These are phyloP conservation scores for Chalaropsis ovoidea DNA, from an alignment of 2,329 filamentous ascomycete genomes.

Conservation along the genomic window DNA sequence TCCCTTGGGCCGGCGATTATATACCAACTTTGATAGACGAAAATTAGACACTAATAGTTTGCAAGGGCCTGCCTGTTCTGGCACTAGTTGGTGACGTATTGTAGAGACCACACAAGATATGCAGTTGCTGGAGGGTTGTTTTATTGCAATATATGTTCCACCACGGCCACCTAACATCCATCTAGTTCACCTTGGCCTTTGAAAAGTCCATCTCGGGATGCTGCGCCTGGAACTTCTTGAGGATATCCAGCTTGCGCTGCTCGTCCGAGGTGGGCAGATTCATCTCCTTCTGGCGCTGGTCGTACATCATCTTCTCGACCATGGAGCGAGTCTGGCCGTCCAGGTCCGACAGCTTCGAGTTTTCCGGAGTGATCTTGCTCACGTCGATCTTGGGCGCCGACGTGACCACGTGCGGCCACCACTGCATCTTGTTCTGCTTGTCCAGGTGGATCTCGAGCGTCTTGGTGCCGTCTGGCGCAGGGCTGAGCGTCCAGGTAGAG, in stretches of 20 bases:
- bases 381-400: conserved; percentile 86
- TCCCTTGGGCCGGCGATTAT: background rate
- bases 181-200: conserved; percentile 52
- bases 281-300: conserved; percentile 92
- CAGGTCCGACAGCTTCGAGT: conserved; percentile 79
- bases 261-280: conserved; percentile 86
- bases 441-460: conserved; percentile 75
- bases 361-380: conserved; percentile 87
- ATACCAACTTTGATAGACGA: background rate
- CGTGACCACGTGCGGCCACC: conserved; percentile 91
- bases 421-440: conserved; percentile 94
- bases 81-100: too few species aligned
- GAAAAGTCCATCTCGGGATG: conserved; percentile 63
- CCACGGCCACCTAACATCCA: background rate
- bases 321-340: conserved; percentile 91
- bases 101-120: too few species aligned
- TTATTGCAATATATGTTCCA: background rate
- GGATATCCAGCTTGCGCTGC: conserved; percentile 84
- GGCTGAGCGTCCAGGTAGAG: conserved; percentile 83
- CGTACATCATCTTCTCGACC: conserved; percentile 99
- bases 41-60: background rate
- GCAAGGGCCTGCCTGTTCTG: too few species aligned
- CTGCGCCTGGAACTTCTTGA: conserved; percentile 84
- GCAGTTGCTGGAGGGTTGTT: background rate
- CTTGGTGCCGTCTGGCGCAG: conserved; percentile 57